Percentiles rank a stretch among this genome's conserved stretches.
Evolutionary conservation across 208 protist species (phyloP).

Genomic region (Herpetomonas samuelpessoai): DNA sequence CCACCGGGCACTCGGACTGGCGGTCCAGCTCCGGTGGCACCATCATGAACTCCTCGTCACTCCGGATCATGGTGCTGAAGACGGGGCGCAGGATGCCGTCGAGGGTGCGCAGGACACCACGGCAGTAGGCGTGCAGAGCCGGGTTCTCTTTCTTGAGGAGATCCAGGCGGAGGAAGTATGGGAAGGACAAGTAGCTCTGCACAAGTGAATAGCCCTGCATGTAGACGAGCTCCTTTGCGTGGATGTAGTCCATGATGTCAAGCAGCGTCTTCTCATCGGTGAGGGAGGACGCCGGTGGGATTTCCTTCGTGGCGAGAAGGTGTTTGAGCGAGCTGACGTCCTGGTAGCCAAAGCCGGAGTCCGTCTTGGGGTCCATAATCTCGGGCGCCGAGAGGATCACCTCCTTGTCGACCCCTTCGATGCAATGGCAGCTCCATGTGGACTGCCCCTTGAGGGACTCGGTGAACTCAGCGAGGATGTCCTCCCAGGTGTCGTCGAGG

Average conservation of each 20-base stretch:
- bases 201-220: slow-evolving; percentile 67
- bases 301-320: slow-evolving; percentile 35
- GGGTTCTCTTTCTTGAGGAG: slow-evolving; percentile 57
- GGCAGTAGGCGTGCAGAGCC: slow-evolving; percentile 69
- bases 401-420: slow-evolving; percentile 67
- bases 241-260: slow-evolving; percentile 78
- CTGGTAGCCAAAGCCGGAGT: slow-evolving; percentile 66
- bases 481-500: slow-evolving; percentile 71
- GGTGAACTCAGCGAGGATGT: slow-evolving; percentile 55
- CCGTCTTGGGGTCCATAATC: slow-evolving; percentile 88
- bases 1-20: slow-evolving; percentile 41
- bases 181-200: slow-evolving; percentile 69
- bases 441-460: slow-evolving; percentile 25
- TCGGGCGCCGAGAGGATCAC: slow-evolving; percentile 75
- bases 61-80: slow-evolving; percentile 68
- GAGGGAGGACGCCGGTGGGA: slow-evolving; percentile 48
- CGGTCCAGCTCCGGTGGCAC: slow-evolving; percentile 55
- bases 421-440: slow-evolving; percentile 60
- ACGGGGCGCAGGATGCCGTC: slow-evolving; percentile 57
- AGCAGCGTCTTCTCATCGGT: slow-evolving; percentile 38
- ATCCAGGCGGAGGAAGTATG: slow-evolving; percentile 70
- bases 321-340: slow-evolving; percentile 42
- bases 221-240: slow-evolving; percentile 61
- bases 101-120: slow-evolving; percentile 53
- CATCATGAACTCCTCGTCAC: slow-evolving; percentile 82